Base-by-base conservation (phyloP, 2,329 filamentous ascomycete genomes). In the Exophiala sideris region DNA sequence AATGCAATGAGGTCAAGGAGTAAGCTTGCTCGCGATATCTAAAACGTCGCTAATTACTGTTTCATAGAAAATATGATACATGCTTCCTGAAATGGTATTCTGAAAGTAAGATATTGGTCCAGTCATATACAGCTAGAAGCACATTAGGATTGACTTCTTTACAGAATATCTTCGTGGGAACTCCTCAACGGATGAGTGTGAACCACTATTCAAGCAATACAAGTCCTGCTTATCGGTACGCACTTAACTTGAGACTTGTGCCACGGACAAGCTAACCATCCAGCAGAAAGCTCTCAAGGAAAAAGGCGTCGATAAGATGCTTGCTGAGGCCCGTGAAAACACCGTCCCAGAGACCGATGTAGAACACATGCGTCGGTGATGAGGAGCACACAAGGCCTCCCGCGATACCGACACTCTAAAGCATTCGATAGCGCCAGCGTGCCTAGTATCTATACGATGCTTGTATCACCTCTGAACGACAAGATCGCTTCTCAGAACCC, bases 61-160 rank as follows among this genome's bases (percentile, higher is more conserved):
- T 35, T 52, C 50, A 40, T 58, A 96, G 91, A 70, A 89, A 86
- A 65, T 99, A 99, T 70, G 94, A 99, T 71, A 91, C 87, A 48
- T 99, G 94, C 75, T 99, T 99, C 70, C 77, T 99, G 61, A 97
- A 96, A 75, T 99, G 94, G 94, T 99, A 99, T 72, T 96, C 91
- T 69, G 94, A 99, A 74, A 97, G 94, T 96, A 79, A 55, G 86
- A 72, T 29, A 29, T 29, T 29, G 61, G 21, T 49, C 47, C 24
- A 14, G 33, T 21, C 33, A 46, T 14, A 16, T 48, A 40, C 38
- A 48, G 48, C 63, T 64, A 61, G 50, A 12, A 45, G 45, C 34
- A 11, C 29, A 32, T 47, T 8, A 29, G 16, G 35, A 33, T 48
- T 59, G 44, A 38, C 39, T 40, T 46, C n/a, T 12, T 48, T n/a